Conservation (phyloP, 2,329 filamentous ascomycete species). For the Phaeosphaeria sp. region DNA sequence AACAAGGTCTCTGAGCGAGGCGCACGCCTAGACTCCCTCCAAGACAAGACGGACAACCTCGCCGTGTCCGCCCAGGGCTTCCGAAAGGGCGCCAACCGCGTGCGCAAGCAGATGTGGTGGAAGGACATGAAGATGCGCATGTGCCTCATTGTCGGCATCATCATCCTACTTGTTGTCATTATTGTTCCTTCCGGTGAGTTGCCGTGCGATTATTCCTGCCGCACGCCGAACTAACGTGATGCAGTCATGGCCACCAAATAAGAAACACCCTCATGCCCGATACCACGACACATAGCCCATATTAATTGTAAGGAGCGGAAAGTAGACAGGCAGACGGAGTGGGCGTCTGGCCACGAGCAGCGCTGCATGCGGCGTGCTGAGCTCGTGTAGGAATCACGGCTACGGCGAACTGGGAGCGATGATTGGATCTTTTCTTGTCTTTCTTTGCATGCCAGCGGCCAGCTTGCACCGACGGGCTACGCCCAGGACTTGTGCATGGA, state of each 20-base stretch:
- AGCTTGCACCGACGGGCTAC: constrained; percentile 31
- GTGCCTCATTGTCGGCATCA: constrained; percentile 89
- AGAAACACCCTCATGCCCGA: constrained; percentile 29
- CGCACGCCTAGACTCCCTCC: constrained; percentile 82
- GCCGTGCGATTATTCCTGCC: not conserved
- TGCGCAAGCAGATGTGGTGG: constrained; percentile 98
- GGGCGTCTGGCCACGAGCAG: constrained; percentile 31
- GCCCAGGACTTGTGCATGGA: constrained; percentile 18
- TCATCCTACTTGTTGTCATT: constrained; percentile 90
- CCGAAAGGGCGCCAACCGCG: constrained; percentile 92
- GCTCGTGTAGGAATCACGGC: constrained; percentile 42
- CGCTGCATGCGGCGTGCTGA: constrained; percentile 27
- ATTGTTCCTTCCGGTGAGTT: constrained; percentile 87
- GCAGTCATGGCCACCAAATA: constrained; percentile 39
- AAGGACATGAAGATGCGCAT: constrained; percentile 99
- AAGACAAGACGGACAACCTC: constrained; percentile 93
- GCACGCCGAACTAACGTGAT: constrained; percentile 15
- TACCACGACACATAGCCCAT: constrained; percentile 37
- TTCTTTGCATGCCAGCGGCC: constrained; percentile 43
- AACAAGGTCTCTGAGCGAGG: constrained; percentile 95
- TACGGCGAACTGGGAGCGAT: constrained; percentile 46
- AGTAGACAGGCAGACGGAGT: constrained; percentile 26
- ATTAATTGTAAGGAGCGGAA: constrained; percentile 34
- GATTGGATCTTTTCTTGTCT: constrained; percentile 42
- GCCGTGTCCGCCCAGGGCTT: constrained; percentile 93